Percentiles rank a stretch among this genome's conserved stretches.
Evolutionary conservation across 2,329 filamentous ascomycete species (phyloP).

Genomic region (Fusarium proliferatum): DNA sequence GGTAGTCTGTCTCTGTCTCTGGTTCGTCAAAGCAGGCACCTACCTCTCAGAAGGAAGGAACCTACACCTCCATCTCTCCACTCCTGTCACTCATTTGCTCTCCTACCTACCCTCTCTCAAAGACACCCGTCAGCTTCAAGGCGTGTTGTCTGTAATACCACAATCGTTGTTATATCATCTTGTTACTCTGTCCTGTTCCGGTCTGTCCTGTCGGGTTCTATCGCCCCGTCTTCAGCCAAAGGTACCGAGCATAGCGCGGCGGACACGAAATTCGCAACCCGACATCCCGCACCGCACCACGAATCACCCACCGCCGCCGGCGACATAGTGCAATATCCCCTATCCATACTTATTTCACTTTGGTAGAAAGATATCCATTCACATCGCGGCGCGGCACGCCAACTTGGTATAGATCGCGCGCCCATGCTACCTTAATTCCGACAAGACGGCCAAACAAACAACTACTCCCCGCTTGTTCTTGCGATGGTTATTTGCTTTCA

Average conservation of each 20-base stretch:
- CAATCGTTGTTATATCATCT: conserved; percentile 3
- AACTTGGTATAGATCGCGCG: conserved; percentile 20
- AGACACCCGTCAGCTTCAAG: conserved; percentile 17
- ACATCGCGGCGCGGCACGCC: conserved; percentile 17
- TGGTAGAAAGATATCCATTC: conserved; percentile 22
- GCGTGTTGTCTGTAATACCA: conserved; percentile 18
- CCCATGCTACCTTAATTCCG: conserved; percentile 30
- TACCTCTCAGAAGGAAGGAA: conserved; percentile 5
- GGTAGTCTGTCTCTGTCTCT: conserved; percentile 4
- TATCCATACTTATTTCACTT: conserved; percentile 14
- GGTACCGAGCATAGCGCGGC: conserved; percentile 27
- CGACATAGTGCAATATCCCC: conserved; percentile 22
- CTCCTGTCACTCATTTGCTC: conserved; percentile 19
- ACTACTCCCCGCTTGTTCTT: conserved; percentile 19
- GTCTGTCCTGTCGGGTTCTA: conserved; percentile 4
- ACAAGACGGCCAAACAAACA: conserved; percentile 28
- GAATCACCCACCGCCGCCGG: conserved; percentile 15
- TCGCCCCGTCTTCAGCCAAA: conserved; percentile 20
- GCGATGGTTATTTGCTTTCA: conserved; percentile 7
- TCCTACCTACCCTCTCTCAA: conserved; percentile 13
- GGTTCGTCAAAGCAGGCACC: conserved; percentile 4
- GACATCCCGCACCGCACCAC: conserved; percentile 12
- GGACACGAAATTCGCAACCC: conserved; percentile 30
- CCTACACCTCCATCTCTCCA: conserved; percentile 6
- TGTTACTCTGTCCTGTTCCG: conserved; percentile 7